A percentile compares a stretch with the other conserved stretches of the same genome.
Conservation (phyloP, 179 eudicot species). For the Silene coronaria region DNA sequence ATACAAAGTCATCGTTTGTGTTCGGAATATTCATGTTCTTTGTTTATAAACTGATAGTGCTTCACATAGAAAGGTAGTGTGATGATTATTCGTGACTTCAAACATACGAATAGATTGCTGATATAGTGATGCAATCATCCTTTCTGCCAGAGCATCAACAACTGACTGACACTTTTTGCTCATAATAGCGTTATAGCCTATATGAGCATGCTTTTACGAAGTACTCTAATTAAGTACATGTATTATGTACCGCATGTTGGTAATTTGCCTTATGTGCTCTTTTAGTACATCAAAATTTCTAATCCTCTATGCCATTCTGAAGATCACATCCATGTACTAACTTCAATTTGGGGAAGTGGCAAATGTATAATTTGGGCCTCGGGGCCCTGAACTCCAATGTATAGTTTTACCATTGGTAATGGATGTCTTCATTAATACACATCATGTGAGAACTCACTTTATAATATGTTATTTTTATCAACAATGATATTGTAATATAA, state of each 20-base stretch:
- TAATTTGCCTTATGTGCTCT: background rate
- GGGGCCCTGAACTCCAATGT: no score
- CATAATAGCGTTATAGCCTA: background rate
- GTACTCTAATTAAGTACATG: no score
- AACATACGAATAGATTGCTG: slow-evolving; percentile 19
- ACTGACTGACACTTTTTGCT: background rate
- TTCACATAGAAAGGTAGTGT: background rate
- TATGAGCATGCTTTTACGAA: slow-evolving; percentile 3
- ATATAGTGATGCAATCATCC: slow-evolving; percentile 16
- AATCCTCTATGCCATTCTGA: no score
- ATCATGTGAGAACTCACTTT: no score
- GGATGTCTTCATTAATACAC: no score
- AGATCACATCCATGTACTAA: no score
- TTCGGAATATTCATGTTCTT: slow-evolving; percentile 13
- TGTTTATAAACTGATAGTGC: background rate
- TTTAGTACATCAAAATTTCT: no score
- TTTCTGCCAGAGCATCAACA: slow-evolving; percentile 2
- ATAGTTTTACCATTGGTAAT: no score
- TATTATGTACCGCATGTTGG: background rate
- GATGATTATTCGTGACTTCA: slow-evolving; percentile 21
- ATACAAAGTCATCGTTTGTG: background rate
- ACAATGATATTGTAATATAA: no score
- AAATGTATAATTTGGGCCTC: no score
- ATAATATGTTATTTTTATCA: no score
- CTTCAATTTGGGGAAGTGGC: no score